Evolutionary conservation across 2,329 filamentous ascomycete genomes (phyloP).

Genomic region (Aspergillus brasiliensis): DNA sequence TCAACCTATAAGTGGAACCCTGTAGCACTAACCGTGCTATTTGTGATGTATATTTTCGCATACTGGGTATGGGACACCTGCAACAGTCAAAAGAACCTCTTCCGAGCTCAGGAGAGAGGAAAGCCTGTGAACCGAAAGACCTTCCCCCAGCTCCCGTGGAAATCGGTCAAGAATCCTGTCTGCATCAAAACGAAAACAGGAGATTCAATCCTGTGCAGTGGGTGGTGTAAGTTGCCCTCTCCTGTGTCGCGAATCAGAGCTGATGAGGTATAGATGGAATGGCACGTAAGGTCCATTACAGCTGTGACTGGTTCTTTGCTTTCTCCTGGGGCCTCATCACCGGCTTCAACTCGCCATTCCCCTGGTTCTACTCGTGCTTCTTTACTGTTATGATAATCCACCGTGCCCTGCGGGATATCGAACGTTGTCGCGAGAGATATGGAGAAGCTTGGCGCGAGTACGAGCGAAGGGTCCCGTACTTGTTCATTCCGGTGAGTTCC

Average conservation of each 20-base stretch:
- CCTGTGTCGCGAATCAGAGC: neutral
- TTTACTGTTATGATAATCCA: slow-evolving; percentile 79
- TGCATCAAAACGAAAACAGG: slow-evolving; percentile 71
- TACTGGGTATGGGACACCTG: slow-evolving; percentile 93
- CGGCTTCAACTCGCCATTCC: slow-evolving; percentile 77
- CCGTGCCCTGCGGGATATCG: slow-evolving; percentile 72
- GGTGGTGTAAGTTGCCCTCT: slow-evolving; percentile 65
- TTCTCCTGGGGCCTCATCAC: slow-evolving; percentile 76
- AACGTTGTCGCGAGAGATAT: slow-evolving; percentile 73
- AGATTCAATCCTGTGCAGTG: slow-evolving; percentile 76
- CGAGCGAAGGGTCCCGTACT: slow-evolving; percentile 73
- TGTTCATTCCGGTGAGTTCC: slow-evolving; percentile 71
- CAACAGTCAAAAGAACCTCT: slow-evolving; percentile 91
- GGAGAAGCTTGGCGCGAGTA: slow-evolving; percentile 81
- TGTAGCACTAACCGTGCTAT: slow-evolving; percentile 64
- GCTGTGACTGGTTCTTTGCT: slow-evolving; percentile 77
- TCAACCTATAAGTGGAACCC: slow-evolving; percentile 74
- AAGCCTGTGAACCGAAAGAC: slow-evolving; percentile 68
- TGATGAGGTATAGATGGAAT: slow-evolving; percentile 55
- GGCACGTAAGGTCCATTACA: slow-evolving; percentile 78
- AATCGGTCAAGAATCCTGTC: slow-evolving; percentile 75
- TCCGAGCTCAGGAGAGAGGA: slow-evolving; percentile 76
- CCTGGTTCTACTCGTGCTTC: slow-evolving; percentile 86
- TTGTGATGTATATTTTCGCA: slow-evolving; percentile 70
- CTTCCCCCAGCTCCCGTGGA: slow-evolving; percentile 87